phyloP scores from a whole-genome alignment of 169 alveolate genomes.

The Neospora caninum region DNA sequence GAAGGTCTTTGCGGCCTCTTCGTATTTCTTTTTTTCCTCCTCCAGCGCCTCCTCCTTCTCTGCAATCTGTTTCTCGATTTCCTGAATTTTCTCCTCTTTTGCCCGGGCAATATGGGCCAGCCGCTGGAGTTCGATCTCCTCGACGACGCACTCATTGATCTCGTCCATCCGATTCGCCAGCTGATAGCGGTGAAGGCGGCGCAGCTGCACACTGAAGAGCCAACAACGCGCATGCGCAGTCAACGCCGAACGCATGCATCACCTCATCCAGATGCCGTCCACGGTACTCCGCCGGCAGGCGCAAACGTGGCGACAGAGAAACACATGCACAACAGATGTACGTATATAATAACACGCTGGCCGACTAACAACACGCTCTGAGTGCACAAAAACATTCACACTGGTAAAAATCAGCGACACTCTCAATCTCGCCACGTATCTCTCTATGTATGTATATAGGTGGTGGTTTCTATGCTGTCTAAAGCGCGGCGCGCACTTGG shows the following conservation, averaged over 20 bases:
- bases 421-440: too few relatives aligned
- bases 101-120: background rate
- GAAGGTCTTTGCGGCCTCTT: background rate
- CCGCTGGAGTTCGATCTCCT: constrained; percentile 55
- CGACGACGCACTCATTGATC: constrained; percentile 31
- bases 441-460: too few relatives aligned
- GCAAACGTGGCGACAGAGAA: too few relatives aligned
- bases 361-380: too few relatives aligned
- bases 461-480: too few relatives aligned
- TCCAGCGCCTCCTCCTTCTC: constrained; percentile 40
- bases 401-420: too few relatives aligned
- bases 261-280: too few relatives aligned
- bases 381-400: too few relatives aligned
- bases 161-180: constrained; percentile 44
- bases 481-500: too few relatives aligned
- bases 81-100: background rate
- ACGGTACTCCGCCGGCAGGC: too few relatives aligned
- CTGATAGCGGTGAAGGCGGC: constrained; percentile 49
- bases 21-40: constrained; percentile 9
- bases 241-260: background rate
- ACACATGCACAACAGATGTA: too few relatives aligned
- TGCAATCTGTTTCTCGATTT: background rate
- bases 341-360: too few relatives aligned
- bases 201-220: constrained; percentile 47
- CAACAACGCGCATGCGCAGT: background rate